Evolutionary conservation across 176 grass and related monocot species (phyloP).

Genomic region (Oryza punctata): DNA sequence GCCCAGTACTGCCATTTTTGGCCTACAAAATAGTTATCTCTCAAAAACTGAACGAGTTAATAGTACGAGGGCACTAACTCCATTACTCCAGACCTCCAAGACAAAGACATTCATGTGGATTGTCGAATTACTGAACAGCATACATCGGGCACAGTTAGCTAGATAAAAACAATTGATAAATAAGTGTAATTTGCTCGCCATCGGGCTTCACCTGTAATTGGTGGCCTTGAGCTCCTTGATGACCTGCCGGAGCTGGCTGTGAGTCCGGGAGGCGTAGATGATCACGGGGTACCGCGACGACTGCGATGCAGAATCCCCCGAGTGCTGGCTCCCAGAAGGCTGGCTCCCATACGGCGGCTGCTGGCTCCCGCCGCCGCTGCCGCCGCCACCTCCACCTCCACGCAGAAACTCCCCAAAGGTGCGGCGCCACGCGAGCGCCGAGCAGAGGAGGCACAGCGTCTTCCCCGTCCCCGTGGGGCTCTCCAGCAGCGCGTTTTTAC

Average conservation of each 20-base stretch:
- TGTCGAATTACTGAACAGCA: not conserved
- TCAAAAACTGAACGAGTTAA: not conserved
- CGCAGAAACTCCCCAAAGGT: slow-evolving; percentile 73
- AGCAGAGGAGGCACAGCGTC: slow-evolving; percentile 87
- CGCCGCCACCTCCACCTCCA: slow-evolving; percentile 26
- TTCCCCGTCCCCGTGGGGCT: slow-evolving; percentile 96
- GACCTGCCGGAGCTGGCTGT: slow-evolving; percentile 93
- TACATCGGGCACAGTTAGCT: not conserved
- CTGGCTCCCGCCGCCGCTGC: slow-evolving; percentile 56
- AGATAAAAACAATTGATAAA: not conserved
- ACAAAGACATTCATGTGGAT: slow-evolving; percentile 4
- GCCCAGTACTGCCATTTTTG: slow-evolving; percentile 81
- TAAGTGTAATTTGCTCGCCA: slow-evolving; percentile 5
- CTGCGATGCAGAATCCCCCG: slow-evolving; percentile 24
- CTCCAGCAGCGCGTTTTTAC: slow-evolving; percentile 88
- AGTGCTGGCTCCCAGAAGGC: slow-evolving; percentile 56
- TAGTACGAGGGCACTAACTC: not conserved
- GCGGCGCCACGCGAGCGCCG: slow-evolving; percentile 83
- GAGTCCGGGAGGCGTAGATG: slow-evolving; percentile 90
- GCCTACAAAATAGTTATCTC: slow-evolving; percentile 50
- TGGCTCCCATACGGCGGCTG: slow-evolving; percentile 49
- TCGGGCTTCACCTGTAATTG: slow-evolving; percentile 66
- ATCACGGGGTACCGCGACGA: slow-evolving; percentile 73
- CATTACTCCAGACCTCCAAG: not conserved
- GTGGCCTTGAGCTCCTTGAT: slow-evolving; percentile 92